A percentile compares a stretch with the other conserved stretches of the same genome.
These are phyloP conservation scores for Actinomortierella wolfii DNA, from an alignment of 371 early-diverging fungal genomes.

Conservation along the genomic window DNA sequence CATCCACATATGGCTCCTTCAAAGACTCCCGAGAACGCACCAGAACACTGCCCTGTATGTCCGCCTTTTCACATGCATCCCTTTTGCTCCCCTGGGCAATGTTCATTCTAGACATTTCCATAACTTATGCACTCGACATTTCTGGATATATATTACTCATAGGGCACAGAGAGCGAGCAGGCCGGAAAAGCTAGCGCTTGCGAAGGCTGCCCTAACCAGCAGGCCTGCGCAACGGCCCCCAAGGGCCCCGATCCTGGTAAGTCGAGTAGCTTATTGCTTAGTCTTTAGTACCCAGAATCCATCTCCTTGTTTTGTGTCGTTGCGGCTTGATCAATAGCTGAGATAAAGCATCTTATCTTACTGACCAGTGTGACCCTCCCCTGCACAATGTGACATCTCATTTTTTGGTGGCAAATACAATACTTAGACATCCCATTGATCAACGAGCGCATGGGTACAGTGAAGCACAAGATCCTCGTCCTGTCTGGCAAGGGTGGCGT, in stretches of 20 bases:
- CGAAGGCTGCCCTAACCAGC: constrained; percentile 97
- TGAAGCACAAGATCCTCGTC: constrained; percentile 88
- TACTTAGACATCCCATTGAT: constrained; percentile 80
- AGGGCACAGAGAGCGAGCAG: constrained; percentile 85
- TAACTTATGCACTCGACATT: not conserved
- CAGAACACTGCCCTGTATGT: constrained; percentile 75
- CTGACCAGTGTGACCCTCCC: not conserved
- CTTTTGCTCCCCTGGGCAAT: not conserved
- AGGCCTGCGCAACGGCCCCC: constrained; percentile 86
- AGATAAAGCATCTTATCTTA: too few relatives aligned
- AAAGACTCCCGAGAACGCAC: constrained; percentile 61
- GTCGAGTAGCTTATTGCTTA: too few relatives aligned
- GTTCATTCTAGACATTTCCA: not conserved
- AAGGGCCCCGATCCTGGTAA: constrained; percentile 94
- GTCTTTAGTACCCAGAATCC: too few relatives aligned
- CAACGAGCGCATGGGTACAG: constrained; percentile 63
- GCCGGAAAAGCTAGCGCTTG: constrained; percentile 96
- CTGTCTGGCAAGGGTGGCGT: constrained; percentile 99
- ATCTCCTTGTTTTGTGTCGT: not conserved
- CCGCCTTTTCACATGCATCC: not conserved
- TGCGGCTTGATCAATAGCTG: too few relatives aligned
- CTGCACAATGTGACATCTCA: not conserved
- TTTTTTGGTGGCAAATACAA: too few relatives aligned
- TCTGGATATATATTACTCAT: not conserved
- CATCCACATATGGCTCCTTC: constrained; percentile 12